Evolutionary conservation across 805 yeast genomes (phyloP).

Genomic region (Metschnikowia corniflorae): DNA sequence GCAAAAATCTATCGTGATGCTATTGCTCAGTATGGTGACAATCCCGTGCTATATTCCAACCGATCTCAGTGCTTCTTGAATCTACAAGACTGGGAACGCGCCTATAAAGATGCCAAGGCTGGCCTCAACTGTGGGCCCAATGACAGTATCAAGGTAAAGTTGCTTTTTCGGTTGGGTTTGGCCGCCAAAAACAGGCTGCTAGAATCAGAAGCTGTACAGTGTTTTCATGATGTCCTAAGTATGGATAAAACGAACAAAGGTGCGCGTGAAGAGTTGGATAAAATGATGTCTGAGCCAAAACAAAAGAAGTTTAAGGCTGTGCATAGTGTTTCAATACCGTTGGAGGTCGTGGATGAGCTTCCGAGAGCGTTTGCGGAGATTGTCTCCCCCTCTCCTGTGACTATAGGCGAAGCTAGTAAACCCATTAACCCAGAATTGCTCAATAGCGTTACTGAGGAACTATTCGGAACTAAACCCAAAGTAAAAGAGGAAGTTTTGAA

Average conservation of each 20-base stretch:
- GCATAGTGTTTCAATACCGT: conserved; percentile 23
- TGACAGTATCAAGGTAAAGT: conserved; percentile 39
- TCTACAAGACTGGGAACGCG: conserved; percentile 45
- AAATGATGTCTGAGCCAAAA: conserved; percentile 2
- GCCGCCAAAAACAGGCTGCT: conserved; percentile 33
- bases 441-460: conserved; percentile 8
- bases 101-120: conserved; percentile 45
- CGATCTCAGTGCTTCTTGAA: conserved; percentile 64
- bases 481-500: not conserved
- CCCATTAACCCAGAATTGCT: conserved; percentile 1
- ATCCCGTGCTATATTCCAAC: conserved; percentile 62
- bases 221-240: conserved; percentile 34
- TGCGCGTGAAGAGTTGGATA: conserved; percentile 35
- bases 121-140: conserved; percentile 42
- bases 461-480: conserved; percentile 8
- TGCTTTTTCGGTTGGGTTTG: conserved; percentile 49
- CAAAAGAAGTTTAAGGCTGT: conserved; percentile 13
- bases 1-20: conserved; percentile 55
- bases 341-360: conserved; percentile 41
- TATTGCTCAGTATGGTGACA: conserved; percentile 42
- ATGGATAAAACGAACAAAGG: conserved; percentile 41
- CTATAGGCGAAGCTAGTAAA: not conserved
- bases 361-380: conserved; percentile 28
- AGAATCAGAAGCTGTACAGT: conserved; percentile 21
- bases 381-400: not conserved